Base-by-base conservation (phyloP, 345 rosid species). In the Euphorbia tirucalli region DNA sequence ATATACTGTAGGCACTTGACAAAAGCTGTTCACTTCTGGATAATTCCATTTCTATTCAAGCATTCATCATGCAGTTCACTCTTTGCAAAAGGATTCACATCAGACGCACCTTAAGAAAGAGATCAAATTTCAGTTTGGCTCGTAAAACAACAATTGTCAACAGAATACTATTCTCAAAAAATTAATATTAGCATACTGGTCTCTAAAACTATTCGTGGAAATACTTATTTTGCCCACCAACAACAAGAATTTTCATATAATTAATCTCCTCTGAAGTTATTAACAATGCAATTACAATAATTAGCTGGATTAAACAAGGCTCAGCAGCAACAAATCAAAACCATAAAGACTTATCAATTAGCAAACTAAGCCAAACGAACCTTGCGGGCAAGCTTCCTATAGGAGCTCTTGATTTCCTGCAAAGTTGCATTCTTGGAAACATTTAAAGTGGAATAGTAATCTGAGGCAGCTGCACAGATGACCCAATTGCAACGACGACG, bases 331-430 rank as follows among this genome's bases (percentile, higher is more conserved):
- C 15, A 3, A 59, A 59, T 15, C 39, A 59, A n/a, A 58, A 3
- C 32, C 31, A 58, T 5, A 58, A 27, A 3, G 32, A n/a, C n/a
- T n/a, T n/a, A n/a, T n/a, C n/a, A 27, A 57, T 10, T 11, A 22
- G 30, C 16, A 22, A 8, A 50, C 39, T 66, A 24, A 69, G 5
- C 4, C 10, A 55, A 50, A 70, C 80, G 31, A 71, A 93, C 98
- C 94, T 93, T 82, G 74, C 94, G 98, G 72, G 98, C 97, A 30
- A 91, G 98, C 74, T 86, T 90, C 66, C 88, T 82, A 71, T 91
- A 93, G 27, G 97, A 78, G 75, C 85, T 69, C 71, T 93, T 90
- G 75, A 91, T 91, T 63, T 93, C 98, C 66, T 86, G 90, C 83
- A 85, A 82, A 25, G 88, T 64, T 21, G 98, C 97, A 76, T 81